phyloP scores from a whole-genome alignment of 257 asterid species.

The Scutellaria barbata region DNA sequence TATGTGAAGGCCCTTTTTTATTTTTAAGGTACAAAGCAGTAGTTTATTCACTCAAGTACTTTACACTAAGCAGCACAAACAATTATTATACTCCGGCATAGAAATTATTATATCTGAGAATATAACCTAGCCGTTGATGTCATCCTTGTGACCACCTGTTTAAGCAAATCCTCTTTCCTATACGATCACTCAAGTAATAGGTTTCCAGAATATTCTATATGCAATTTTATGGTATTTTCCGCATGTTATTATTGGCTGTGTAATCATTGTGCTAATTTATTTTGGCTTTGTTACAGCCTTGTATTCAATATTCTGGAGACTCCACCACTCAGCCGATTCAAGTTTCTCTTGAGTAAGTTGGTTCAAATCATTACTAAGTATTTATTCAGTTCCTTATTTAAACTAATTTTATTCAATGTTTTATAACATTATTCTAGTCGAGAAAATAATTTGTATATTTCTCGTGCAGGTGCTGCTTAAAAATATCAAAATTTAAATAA shows the following conservation, averaged over 20 bases:
- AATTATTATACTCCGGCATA: neutral
- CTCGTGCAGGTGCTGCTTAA: neutral
- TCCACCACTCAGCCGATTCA: constrained; percentile 55
- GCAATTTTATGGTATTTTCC: neutral
- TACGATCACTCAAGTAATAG: constrained; percentile 4
- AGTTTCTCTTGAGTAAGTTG: constrained; percentile 65
- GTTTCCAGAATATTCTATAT: neutral
- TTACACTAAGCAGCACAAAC: neutral
- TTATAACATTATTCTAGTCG: neutral
- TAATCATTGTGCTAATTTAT: constrained; percentile 8
- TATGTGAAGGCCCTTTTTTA: neutral
- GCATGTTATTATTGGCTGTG: constrained; percentile 2
- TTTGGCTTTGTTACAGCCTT: constrained; percentile 62
- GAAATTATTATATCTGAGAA: too few species aligned
- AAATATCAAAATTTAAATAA: neutral
- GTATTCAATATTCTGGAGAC: constrained; percentile 61
- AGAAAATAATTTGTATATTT: neutral
- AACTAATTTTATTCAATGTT: neutral
- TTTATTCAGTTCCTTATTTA: constrained; percentile 9
- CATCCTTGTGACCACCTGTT: too few species aligned
- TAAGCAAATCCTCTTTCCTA: too few species aligned
- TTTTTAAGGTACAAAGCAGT: neutral
- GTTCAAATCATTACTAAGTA: constrained; percentile 31
- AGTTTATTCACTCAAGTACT: neutral
- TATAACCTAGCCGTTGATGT: too few species aligned